These are phyloP conservation scores for Penicillium arizonense DNA, from an alignment of 495 filamentous ascomycete species.

Conservation along the genomic window DNA sequence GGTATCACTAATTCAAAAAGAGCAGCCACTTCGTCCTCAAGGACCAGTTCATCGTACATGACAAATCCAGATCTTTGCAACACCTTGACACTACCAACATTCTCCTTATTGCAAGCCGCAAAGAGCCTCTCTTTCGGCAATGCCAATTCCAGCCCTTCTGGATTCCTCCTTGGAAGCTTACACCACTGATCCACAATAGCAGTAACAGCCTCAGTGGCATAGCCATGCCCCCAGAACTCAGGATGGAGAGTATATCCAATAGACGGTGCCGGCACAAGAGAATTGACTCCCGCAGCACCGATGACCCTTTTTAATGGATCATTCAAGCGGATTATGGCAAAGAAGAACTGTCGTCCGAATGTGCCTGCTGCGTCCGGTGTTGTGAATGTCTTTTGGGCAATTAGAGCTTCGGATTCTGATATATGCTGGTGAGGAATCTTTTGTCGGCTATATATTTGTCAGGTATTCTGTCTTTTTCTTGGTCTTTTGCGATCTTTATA, in stretches of 20 bases:
- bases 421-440: slow-evolving; percentile 16
- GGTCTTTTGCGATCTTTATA: neutral
- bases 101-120: slow-evolving; percentile 21
- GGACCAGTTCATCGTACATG: slow-evolving; percentile 9
- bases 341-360: slow-evolving; percentile 19
- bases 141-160: neutral
- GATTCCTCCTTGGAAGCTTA: slow-evolving; percentile 12
- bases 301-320: slow-evolving; percentile 20
- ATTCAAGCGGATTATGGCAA: slow-evolving; percentile 13
- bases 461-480: neutral
- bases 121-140: slow-evolving; percentile 15
- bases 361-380: slow-evolving; percentile 27
- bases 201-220: slow-evolving; percentile 19
- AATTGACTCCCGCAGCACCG: slow-evolving; percentile 21
- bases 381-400: slow-evolving; percentile 18
- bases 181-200: slow-evolving; percentile 24
- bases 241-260: slow-evolving; percentile 28
- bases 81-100: slow-evolving; percentile 24
- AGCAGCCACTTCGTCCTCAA: slow-evolving; percentile 18
- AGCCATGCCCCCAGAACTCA: slow-evolving; percentile 22
- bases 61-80: slow-evolving; percentile 19
- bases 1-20: slow-evolving; percentile 13
- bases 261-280: slow-evolving; percentile 24
- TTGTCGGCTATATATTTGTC: slow-evolving; percentile 14
- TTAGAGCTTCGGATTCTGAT: slow-evolving; percentile 18